Base-by-base conservation (phyloP, 352 stramenopile species). In the Aphanomyces euteiches region DNA sequence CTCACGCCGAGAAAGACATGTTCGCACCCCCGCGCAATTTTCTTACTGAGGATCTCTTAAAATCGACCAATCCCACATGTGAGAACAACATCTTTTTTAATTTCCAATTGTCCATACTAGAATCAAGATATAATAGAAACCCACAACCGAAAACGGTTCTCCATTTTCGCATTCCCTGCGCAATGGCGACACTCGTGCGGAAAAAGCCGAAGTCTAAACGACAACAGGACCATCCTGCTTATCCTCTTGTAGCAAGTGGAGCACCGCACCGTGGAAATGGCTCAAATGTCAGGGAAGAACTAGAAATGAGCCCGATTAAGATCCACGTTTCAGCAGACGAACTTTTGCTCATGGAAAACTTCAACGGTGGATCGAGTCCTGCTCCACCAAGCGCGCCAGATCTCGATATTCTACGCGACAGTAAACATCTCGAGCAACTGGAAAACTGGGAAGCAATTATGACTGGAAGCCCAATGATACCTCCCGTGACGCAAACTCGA, bases 401-500 rank as follows among this genome's bases (percentile, higher is more conserved):
- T 19, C 45, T 70, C 19, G 59, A 67, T 6, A 61, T 61, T 37
- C 21, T 61, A 10, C n/a, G 21, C 17, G 54, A 61, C 34, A 61
- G 54, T 37, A 61, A 61, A 39, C 7, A 39, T 19, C 34, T 58
- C 45, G 40, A 53, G 54, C 64, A 70, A 61, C 13, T 70, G 5
- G 64, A 70, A 10, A 19, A 63, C 54, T 70, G 64, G 64, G 64
- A 70, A 70, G 64, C 64, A 7, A 70, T 70, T 28, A 70, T 70
- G 64, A 53, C 60, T 13, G 64, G 64, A 4, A 70, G 64, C 19
- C 64, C 64, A 10, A 70, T 70, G 64, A 19, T 34, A 12, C 64
- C 64, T 7, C 34, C 28, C 12, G 43, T 61, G 54, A 21, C 50
- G 8, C 54, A 61, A 13, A 37, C 36, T 19, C 54, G 54, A 61